These are phyloP conservation scores for Cardiospermum halicacabum DNA, from an alignment of 345 rosid genomes.

Conservation along the genomic window DNA sequence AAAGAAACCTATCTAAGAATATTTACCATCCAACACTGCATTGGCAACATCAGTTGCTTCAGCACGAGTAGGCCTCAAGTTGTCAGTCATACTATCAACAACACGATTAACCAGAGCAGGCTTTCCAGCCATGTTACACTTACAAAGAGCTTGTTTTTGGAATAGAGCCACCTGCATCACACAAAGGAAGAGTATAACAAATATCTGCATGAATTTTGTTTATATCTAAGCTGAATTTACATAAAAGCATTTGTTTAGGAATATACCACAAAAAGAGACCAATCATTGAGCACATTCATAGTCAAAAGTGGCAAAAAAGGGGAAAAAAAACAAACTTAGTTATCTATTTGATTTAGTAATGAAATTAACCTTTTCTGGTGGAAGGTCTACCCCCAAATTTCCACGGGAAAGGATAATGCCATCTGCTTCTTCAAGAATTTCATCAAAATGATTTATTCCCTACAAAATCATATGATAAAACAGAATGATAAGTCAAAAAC, in stretches of 20 bases:
- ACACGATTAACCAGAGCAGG: conserved; percentile 89
- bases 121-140: conserved; percentile 98
- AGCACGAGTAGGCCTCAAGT: conserved; percentile 98
- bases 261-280: background rate
- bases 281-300: too few species aligned
- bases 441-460: conserved; percentile 69
- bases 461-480: conserved; percentile 15
- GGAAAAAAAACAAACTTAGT: background rate
- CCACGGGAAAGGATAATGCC: conserved; percentile 69
- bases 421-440: conserved; percentile 65
- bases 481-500: conserved; percentile 7
- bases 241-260: conserved; percentile 5
- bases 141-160: conserved; percentile 83
- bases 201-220: background rate
- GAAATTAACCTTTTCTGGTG: conserved; percentile 62
- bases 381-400: conserved; percentile 70
- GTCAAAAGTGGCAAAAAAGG: background rate
- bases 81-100: conserved; percentile 97
- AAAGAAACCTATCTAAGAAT: background rate
- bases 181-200: conserved; percentile 4
- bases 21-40: conserved; percentile 91
- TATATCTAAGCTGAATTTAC: background rate
- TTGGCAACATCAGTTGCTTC: conserved; percentile 99
- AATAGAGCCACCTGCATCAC: conserved; percentile 75
- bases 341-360: too few species aligned